phyloP scores from a whole-genome alignment of 208 protist genomes.

The Trypanosoma theileri region DNA sequence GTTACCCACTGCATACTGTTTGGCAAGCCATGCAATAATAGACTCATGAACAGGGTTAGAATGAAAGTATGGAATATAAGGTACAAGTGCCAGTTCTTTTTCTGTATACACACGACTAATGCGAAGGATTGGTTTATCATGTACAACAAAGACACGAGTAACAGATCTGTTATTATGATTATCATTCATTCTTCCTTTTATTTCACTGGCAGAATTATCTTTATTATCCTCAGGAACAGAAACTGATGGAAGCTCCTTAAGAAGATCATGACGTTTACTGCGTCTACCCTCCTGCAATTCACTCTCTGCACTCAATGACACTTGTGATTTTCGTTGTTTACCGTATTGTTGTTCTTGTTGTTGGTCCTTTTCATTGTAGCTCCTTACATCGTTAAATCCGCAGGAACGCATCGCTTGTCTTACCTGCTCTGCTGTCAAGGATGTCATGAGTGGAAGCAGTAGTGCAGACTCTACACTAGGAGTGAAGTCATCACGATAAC shows the following conservation, averaged over 20 bases:
- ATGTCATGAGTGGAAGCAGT: conserved; percentile 74
- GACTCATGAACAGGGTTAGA: conserved; percentile 84
- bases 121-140: conserved; percentile 41
- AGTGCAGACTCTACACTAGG: conserved; percentile 53
- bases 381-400: conserved; percentile 32
- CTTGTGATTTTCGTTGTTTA: neutral
- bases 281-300: conserved; percentile 6
- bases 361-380: neutral
- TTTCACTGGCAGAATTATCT: no score
- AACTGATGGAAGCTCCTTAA: conserved; percentile 10
- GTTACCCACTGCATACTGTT: conserved; percentile 79
- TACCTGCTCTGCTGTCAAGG: conserved; percentile 65
- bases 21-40: conserved; percentile 84
- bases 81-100: conserved; percentile 80
- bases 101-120: conserved; percentile 53
- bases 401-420: conserved; percentile 50
- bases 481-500: conserved; percentile 53
- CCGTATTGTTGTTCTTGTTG: neutral
- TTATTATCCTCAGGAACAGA: no score
- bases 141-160: conserved; percentile 39
- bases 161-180: neutral
- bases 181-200: no score
- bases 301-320: neutral
- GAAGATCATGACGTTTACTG: conserved; percentile 20
- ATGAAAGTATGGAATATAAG: conserved; percentile 87